These are phyloP conservation scores for Plantago major DNA, from an alignment of 257 asterid species.

Conservation along the genomic window DNA sequence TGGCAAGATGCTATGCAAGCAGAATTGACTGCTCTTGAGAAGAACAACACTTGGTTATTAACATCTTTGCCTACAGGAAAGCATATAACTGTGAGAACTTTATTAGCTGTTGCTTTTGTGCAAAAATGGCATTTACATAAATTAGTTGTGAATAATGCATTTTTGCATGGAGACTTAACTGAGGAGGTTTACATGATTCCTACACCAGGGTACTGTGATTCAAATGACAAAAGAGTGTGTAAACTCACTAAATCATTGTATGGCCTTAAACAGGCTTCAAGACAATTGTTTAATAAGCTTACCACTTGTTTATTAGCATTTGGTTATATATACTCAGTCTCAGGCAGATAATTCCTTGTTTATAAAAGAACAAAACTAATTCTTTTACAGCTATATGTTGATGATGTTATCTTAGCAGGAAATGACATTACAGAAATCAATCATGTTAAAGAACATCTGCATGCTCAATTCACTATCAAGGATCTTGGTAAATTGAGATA, in stretches of 20 bases:
- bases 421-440: background rate
- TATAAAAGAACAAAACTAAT: no score
- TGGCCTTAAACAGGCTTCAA: background rate
- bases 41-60: background rate
- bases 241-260: no score
- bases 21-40: background rate
- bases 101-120: background rate
- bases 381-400: background rate
- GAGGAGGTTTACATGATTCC: background rate
- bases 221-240: background rate
- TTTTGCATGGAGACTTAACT: background rate
- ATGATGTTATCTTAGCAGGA: background rate
- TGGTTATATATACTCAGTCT: background rate
- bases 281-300: background rate
- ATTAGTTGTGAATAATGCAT: background rate
- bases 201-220: background rate
- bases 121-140: background rate
- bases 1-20: background rate
- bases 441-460: background rate
- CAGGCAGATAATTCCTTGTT: background rate
- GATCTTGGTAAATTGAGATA: background rate
- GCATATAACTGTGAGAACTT: background rate
- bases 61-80: background rate
- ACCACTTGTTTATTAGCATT: background rate
- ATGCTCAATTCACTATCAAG: no score